phyloP scores from a whole-genome alignment of 805 yeast species.

The Hanseniaspora mollemarum region DNA sequence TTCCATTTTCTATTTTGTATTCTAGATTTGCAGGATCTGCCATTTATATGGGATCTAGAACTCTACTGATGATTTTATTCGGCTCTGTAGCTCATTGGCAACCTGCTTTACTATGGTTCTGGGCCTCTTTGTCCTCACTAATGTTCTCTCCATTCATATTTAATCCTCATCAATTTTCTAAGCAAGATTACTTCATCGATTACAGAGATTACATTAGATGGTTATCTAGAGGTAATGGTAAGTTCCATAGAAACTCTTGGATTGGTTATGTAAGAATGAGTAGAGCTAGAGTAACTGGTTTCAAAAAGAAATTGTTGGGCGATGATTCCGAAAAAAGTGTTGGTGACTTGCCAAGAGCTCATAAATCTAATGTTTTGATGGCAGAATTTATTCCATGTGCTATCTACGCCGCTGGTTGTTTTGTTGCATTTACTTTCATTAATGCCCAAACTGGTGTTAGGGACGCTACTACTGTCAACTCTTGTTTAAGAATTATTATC shows the following conservation, averaged over 20 bases:
- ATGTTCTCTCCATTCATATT: constrained; percentile 86
- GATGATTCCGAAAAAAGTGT: constrained; percentile 72
- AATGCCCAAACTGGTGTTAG: constrained; percentile 79
- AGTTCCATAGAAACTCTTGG: constrained; percentile 85
- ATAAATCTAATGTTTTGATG: constrained; percentile 57
- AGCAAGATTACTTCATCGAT: constrained; percentile 92
- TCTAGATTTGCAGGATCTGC: constrained; percentile 73
- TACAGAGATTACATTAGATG: constrained; percentile 87
- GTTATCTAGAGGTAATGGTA: constrained; percentile 82
- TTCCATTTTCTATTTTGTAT: constrained; percentile 61
- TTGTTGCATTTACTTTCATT: constrained; percentile 66
- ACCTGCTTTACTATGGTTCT: constrained; percentile 90
- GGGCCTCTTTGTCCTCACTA: constrained; percentile 83
- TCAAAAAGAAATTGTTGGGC: constrained; percentile 60
- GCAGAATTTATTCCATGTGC: constrained; percentile 64
- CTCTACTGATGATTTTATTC: constrained; percentile 56
- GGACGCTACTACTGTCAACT: constrained; percentile 45
- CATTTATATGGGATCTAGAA: constrained; percentile 74
- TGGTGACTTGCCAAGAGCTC: constrained; percentile 76
- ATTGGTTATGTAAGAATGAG: constrained; percentile 71
- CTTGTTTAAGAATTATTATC: constrained; percentile 58
- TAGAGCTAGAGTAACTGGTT: constrained; percentile 78
- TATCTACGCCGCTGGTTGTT: constrained; percentile 67
- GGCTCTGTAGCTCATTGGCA: constrained; percentile 80
- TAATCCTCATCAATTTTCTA: constrained; percentile 95